Percentiles rank a stretch among this genome's conserved stretches.
Conservation (phyloP, 192 early-diverging fungal genomes). For the Coemansia sp. region DNA sequence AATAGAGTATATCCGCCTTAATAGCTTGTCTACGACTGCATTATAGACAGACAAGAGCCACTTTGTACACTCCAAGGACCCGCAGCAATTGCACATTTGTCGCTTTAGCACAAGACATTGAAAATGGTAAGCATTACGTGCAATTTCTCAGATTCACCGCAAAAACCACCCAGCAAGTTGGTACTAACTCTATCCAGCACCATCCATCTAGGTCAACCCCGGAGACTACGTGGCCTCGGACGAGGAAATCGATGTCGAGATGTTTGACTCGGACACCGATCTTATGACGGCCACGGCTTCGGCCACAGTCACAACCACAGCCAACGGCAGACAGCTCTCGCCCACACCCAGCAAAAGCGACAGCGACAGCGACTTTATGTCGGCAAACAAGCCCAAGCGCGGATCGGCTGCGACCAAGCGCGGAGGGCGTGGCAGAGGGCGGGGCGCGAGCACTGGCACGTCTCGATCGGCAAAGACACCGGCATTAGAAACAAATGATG, state of each 20-base stretch:
- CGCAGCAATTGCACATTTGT: too few species aligned
- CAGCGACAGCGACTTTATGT: conserved; percentile 47
- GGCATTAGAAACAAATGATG: conserved; percentile 6
- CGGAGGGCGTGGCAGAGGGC: conserved; percentile 32
- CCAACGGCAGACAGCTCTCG: conserved; percentile 1
- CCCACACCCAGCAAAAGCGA: conserved; percentile 7
- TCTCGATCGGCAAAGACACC: conserved; percentile 2
- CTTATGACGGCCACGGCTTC: too few species aligned
- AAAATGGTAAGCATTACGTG: too few species aligned
- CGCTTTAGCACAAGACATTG: too few species aligned
- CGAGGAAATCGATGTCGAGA: conserved; percentile 52
- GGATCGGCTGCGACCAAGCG: conserved; percentile 20
- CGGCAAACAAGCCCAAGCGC: conserved; percentile 21
- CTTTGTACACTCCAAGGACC: too few species aligned
- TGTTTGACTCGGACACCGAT: conserved; percentile 52
- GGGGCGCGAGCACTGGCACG: conserved; percentile 11
- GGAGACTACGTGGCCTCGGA: conserved; percentile 44
- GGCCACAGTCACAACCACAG: conserved; percentile 18
- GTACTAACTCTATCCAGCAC: too few species aligned
- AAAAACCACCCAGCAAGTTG: too few species aligned
- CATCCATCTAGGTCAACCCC: conserved; percentile 20
- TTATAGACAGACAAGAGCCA: too few species aligned
- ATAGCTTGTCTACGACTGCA: too few species aligned
- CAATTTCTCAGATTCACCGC: too few species aligned
- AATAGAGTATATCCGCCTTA: too few species aligned